phyloP scores from a whole-genome alignment of 106 monocot genomes.

The Dioscorea alata region DNA sequence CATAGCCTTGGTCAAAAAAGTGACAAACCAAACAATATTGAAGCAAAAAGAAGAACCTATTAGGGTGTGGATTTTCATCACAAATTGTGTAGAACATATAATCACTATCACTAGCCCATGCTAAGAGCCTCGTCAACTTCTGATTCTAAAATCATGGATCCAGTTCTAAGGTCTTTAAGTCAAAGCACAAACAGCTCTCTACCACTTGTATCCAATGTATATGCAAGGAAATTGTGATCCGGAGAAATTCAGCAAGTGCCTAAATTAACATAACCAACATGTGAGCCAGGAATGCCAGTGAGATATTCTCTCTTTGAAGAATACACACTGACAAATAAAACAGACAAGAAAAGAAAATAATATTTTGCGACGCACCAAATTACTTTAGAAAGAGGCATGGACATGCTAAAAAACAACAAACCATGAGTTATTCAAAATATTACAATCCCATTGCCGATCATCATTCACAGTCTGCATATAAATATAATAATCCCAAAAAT shows the following conservation, averaged over 20 bases:
- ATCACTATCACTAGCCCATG: conserved; percentile 57
- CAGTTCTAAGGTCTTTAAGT: conserved; percentile 70
- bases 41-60: conserved; percentile 20
- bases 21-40: too few relatives aligned
- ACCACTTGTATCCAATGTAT: conserved; percentile 78
- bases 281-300: not conserved
- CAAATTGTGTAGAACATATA: conserved; percentile 73
- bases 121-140: conserved; percentile 59
- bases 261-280: conserved; percentile 93
- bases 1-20: not conserved
- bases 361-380: too few relatives aligned
- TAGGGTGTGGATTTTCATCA: conserved; percentile 80
- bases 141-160: conserved; percentile 27
- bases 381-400: too few relatives aligned
- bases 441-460: too few relatives aligned
- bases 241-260: conserved; percentile 89
- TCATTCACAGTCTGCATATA: too few relatives aligned
- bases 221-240: conserved; percentile 84
- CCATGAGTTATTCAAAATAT: too few relatives aligned
- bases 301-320: too few relatives aligned
- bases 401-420: too few relatives aligned
- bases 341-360: too few relatives aligned
- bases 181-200: conserved; percentile 67
- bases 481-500: too few relatives aligned
- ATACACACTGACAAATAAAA: too few relatives aligned